These are phyloP conservation scores for Rhodamnia argentea DNA, from an alignment of 345 rosid species.

Conservation along the genomic window DNA sequence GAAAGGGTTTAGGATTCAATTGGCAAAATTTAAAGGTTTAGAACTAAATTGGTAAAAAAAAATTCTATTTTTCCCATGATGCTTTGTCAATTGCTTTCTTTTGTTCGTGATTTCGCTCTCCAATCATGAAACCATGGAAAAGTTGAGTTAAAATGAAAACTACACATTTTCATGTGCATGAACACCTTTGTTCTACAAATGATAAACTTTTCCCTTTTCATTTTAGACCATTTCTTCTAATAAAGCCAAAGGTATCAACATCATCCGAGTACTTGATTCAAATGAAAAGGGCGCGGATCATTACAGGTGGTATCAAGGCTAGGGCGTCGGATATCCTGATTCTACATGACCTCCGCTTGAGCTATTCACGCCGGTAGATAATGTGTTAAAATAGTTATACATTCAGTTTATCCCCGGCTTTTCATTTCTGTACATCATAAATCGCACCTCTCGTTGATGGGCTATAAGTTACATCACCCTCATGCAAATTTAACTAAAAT, in stretches of 20 bases:
- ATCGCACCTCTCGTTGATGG: not conserved
- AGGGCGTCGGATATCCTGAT: too few species aligned
- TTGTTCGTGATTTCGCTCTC: not conserved
- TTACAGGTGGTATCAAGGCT: not conserved
- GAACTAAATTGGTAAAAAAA: too few species aligned
- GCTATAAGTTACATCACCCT: not conserved
- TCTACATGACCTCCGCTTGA: not conserved
- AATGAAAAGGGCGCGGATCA: not conserved
- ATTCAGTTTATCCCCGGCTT: not conserved
- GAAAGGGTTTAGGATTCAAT: too few species aligned
- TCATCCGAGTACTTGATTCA: not conserved
- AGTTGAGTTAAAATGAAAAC: not conserved
- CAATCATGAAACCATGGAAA: not conserved
- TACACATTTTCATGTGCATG: not conserved
- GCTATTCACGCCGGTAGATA: fast-evolving
- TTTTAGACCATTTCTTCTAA: not conserved
- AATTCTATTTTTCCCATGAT: too few species aligned
- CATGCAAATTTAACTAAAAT: not conserved
- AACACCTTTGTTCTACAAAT: not conserved
- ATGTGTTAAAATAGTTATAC: not conserved
- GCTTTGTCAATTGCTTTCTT: not conserved
- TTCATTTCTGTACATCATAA: not conserved
- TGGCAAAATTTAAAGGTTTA: too few species aligned
- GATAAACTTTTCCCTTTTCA: not conserved
- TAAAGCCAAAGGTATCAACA: not conserved